phyloP scores from a whole-genome alignment of 2,329 filamentous ascomycete genomes.

The Sarocladium oryzae region DNA sequence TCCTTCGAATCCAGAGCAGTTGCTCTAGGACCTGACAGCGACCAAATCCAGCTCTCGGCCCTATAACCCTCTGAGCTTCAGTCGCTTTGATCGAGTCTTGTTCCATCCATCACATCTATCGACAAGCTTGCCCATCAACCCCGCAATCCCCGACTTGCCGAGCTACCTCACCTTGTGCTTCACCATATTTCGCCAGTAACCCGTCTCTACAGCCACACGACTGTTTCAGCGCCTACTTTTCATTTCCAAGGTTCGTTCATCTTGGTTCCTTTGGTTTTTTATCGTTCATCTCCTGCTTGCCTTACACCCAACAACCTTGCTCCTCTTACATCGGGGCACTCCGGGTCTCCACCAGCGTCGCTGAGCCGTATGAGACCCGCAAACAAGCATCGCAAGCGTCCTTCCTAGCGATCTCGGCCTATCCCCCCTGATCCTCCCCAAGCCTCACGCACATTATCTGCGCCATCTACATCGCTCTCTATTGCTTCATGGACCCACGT shows the following conservation, averaged over 20 bases:
- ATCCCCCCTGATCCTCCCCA: neutral
- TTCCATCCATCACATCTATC: neutral
- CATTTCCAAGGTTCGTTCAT: neutral
- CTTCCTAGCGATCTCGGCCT: neutral
- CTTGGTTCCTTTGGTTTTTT: neutral
- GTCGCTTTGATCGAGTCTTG: neutral
- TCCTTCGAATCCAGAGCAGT: neutral
- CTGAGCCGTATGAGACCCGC: constrained; percentile 2
- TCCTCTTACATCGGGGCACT: constrained; percentile 1
- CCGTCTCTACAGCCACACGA: neutral
- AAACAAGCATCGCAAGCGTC: constrained; percentile 6
- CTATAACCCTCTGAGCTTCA: neutral
- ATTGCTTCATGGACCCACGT: neutral
- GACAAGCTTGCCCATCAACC: neutral
- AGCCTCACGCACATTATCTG: neutral
- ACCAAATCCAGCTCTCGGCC: neutral
- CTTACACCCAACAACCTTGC: neutral
- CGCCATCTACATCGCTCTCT: neutral
- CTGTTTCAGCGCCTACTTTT: neutral
- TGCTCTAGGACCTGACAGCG: too few relatives aligned
- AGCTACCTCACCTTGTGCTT: neutral
- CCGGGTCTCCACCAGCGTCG: neutral
- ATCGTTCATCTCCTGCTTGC: neutral
- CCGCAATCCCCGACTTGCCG: constrained; percentile 5
- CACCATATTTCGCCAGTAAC: too few relatives aligned